Percentiles rank a stretch among this genome's conserved stretches.
These are phyloP conservation scores for Punctularia strigosozonata DNA, from an alignment of 768 basidiomycete species.

Conservation along the genomic window DNA sequence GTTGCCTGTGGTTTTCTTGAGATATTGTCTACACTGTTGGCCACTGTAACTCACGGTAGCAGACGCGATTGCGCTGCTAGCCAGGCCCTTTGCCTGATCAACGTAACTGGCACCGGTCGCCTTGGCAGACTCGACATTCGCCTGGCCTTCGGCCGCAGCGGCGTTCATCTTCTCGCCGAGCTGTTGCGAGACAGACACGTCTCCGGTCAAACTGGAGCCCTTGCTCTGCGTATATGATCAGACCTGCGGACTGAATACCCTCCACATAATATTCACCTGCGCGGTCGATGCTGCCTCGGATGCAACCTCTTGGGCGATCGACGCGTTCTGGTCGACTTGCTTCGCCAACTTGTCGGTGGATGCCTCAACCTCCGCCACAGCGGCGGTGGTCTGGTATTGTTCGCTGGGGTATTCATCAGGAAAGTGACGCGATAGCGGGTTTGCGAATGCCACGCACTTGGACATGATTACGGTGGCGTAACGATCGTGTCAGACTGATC, in stretches of 20 bases:
- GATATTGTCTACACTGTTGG: constrained; percentile 18
- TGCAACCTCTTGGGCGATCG: constrained; percentile 32
- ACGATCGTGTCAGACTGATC: too few species aligned
- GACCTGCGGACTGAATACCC: background rate
- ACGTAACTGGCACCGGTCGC: constrained; percentile 35
- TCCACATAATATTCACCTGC: constrained; percentile 31
- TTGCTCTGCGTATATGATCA: background rate
- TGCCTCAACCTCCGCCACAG: constrained; percentile 36
- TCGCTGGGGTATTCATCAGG: constrained; percentile 7
- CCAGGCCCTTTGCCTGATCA: constrained; percentile 41
- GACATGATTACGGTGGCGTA: too few species aligned
- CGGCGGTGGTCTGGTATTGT: constrained; percentile 42
- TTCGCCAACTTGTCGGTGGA: constrained; percentile 26
- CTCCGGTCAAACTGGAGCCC: background rate
- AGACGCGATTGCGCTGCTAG: constrained; percentile 28
- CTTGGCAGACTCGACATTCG: constrained; percentile 34
- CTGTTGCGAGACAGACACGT: background rate
- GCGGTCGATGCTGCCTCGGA: constrained; percentile 40
- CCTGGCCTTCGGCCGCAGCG: constrained; percentile 47
- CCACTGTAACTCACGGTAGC: constrained; percentile 30
- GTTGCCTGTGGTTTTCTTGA: constrained; percentile 19
- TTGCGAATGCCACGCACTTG: too few species aligned
- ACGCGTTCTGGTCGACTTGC: constrained; percentile 36
- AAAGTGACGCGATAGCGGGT: too few species aligned
- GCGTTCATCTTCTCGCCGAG: constrained; percentile 28